phyloP scores from a whole-genome alignment of 2,329 filamentous ascomycete species.

The Aschersonia sp. region DNA sequence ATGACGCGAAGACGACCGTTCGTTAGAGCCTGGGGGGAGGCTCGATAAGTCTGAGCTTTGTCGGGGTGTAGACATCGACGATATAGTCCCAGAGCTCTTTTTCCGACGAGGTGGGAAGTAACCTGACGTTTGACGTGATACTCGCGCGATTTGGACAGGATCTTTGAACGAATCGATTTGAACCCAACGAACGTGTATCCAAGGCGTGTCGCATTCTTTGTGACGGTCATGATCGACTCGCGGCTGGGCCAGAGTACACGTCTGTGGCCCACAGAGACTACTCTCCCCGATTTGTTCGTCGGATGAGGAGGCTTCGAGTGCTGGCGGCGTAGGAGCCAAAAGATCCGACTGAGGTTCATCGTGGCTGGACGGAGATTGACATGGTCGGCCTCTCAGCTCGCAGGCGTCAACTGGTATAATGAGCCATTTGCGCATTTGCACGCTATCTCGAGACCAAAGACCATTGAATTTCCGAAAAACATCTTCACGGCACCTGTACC shows the following conservation, averaged over 20 bases:
- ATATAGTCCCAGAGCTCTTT: constrained; percentile 60
- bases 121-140: constrained; percentile 66
- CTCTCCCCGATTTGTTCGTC: constrained; percentile 6
- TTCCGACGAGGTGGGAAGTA: constrained; percentile 86
- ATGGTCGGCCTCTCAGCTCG: constrained; percentile 60
- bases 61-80: constrained; percentile 51
- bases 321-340: constrained; percentile 31
- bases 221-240: constrained; percentile 3
- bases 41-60: constrained; percentile 47
- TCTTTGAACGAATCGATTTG: constrained; percentile 53
- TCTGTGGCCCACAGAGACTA: no score
- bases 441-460: constrained; percentile 85
- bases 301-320: constrained; percentile 11
- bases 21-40: constrained; percentile 20
- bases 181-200: constrained; percentile 85
- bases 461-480: constrained; percentile 78
- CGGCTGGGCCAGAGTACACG: no score
- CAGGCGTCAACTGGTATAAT: constrained; percentile 83
- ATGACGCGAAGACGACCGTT: constrained; percentile 22
- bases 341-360: constrained; percentile 30
- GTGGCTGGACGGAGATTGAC: constrained; percentile 32
- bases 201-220: constrained; percentile 47
- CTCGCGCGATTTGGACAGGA: constrained; percentile 72
- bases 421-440: constrained; percentile 70
- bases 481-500: constrained; percentile 75